These are phyloP conservation scores for Termitomyces sp. DNA, from an alignment of 768 basidiomycete genomes.

Conservation along the genomic window DNA sequence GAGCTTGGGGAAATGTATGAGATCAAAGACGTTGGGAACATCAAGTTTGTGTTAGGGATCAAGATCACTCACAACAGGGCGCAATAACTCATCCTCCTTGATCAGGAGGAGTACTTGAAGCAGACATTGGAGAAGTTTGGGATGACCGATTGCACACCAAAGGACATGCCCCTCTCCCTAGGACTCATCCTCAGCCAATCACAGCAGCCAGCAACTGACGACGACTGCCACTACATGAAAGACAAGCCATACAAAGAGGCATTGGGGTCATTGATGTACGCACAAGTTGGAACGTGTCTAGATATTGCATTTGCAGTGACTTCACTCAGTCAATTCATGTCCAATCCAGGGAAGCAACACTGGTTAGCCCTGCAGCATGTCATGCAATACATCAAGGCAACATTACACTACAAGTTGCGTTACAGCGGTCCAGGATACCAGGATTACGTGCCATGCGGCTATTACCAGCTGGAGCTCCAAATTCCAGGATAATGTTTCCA, in stretches of 20 bases:
- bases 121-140: too few species aligned
- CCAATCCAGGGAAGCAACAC: background rate
- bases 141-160: too few species aligned
- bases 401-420: background rate
- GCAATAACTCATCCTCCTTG: background rate
- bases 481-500: too few species aligned
- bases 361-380: background rate
- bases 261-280: too few species aligned
- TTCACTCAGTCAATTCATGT: background rate
- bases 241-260: too few species aligned
- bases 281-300: background rate
- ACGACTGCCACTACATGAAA: background rate
- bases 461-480: too few species aligned
- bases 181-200: background rate
- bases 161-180: background rate
- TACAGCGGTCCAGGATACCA: background rate
- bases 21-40: background rate
- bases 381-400: background rate
- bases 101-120: background rate
- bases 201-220: background rate
- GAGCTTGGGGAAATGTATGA: background rate
- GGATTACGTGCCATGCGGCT: too few species aligned
- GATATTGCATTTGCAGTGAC: background rate
- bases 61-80: too few species aligned
- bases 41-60: background rate